A percentile compares a stretch with the other conserved stretches of the same genome.
Conservation (phyloP, 345 rosid species). For the Raphanus raphanistrum region DNA sequence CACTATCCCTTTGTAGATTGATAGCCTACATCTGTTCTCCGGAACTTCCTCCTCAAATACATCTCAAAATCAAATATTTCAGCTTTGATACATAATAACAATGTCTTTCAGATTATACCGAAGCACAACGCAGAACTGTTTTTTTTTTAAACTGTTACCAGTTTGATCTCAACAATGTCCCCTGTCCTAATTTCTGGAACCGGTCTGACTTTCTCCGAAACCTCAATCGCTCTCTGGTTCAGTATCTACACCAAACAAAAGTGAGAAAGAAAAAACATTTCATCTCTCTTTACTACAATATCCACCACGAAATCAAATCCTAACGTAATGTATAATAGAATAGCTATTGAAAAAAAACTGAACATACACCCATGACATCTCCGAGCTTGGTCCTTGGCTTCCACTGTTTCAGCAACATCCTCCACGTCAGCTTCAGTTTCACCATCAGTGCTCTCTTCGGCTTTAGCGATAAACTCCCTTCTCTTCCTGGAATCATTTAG, state of each 20-base stretch:
- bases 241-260: constrained; percentile 54
- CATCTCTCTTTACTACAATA: background rate
- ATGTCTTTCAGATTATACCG: background rate
- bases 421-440: constrained; percentile 43
- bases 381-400: constrained; percentile 31
- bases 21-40: constrained; percentile 68
- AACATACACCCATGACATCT: constrained; percentile 28
- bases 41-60: constrained; percentile 70
- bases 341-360: too few species aligned
- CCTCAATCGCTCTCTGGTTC: constrained; percentile 80
- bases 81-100: background rate
- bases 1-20: constrained; percentile 83
- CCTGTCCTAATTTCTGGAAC: constrained; percentile 83
- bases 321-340: too few species aligned
- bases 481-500: constrained; percentile 37
- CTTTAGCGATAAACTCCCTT: constrained; percentile 52
- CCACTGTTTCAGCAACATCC: constrained; percentile 28
- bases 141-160: constrained; percentile 43
- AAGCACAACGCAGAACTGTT: constrained; percentile 2
- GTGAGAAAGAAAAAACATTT: background rate
- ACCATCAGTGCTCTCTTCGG: constrained; percentile 50
- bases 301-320: too few species aligned
- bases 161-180: constrained; percentile 74
- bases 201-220: constrained; percentile 61
- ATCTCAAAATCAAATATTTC: constrained; percentile 2